A percentile compares a stretch with the other conserved stretches of the same genome.
Conservation (phyloP, 345 rosid species). For the Heritiera fomes region DNA sequence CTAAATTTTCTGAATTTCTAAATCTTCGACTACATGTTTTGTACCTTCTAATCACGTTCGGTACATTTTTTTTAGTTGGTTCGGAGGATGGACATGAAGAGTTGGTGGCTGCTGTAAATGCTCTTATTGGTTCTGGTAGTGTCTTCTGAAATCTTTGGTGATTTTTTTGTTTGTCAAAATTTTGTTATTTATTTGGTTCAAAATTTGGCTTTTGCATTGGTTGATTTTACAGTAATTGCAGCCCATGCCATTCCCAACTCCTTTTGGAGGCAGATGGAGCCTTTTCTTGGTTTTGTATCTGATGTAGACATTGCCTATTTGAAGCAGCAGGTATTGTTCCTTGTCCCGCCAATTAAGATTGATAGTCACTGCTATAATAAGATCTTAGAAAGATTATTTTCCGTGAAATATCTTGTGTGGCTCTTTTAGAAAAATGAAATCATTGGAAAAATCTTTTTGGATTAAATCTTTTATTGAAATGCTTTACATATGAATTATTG, state of each 20-base stretch:
- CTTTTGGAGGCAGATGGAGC: slow-evolving; percentile 90
- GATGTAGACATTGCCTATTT: slow-evolving; percentile 62
- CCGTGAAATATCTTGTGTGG: not conserved
- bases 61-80: slow-evolving; percentile 51
- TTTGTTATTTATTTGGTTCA: not conserved
- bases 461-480: not conserved
- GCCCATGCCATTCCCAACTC: slow-evolving; percentile 51
- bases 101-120: slow-evolving; percentile 77
- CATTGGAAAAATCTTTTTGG: not conserved
- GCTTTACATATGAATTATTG: not conserved
- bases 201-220: slow-evolving; percentile 19
- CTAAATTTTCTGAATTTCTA: slow-evolving; percentile 10
- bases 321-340: slow-evolving; percentile 63
- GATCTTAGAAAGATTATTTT: not conserved
- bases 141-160: slow-evolving; percentile 11
- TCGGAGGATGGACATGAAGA: slow-evolving; percentile 86
- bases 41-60: slow-evolving; percentile 28
- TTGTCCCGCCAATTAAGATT: slow-evolving; percentile 7
- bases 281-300: slow-evolving; percentile 65
- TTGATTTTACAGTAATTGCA: slow-evolving; percentile 47
- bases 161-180: slow-evolving; percentile 12
- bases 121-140: slow-evolving; percentile 69
- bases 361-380: slow-evolving; percentile 1
- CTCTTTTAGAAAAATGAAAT: not conserved
- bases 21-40: slow-evolving; percentile 20